Conservation (phyloP, 805 yeast species). For the Lipomyces chichibuensis region DNA sequence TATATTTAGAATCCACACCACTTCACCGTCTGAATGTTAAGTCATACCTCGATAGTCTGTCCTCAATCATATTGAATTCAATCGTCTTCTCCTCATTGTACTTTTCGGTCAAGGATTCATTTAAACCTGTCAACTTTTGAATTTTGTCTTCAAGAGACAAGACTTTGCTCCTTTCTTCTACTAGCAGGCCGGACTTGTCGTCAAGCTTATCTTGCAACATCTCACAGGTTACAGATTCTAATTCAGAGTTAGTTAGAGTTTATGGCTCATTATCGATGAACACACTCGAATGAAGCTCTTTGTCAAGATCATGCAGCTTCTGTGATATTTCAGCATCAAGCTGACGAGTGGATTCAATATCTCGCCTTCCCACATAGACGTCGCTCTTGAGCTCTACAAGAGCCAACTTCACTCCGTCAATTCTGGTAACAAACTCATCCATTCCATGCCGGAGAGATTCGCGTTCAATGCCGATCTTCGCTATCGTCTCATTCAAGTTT, state of each 20-base stretch:
- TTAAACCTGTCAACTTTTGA: conserved; percentile 2
- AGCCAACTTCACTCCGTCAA: conserved; percentile 15
- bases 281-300: conserved; percentile 16
- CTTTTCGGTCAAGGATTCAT: conserved; percentile 3
- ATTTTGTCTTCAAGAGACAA: conserved; percentile 23
- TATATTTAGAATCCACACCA: background rate
- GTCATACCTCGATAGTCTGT: conserved; percentile 1
- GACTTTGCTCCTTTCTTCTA: conserved; percentile 31
- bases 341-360: conserved; percentile 2
- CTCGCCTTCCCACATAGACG: conserved; percentile 3
- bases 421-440: conserved; percentile 20
- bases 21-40: conserved; percentile 1
- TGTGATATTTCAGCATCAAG: conserved; percentile 2
- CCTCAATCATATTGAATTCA: conserved; percentile 11
- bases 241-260: background rate
- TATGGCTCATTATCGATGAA: background rate
- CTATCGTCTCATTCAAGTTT: background rate
- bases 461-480: conserved; percentile 13
- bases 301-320: conserved; percentile 14
- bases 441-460: conserved; percentile 21
- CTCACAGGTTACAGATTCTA: conserved; percentile 24
- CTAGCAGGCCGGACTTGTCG: conserved; percentile 28
- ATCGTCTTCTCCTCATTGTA: conserved; percentile 1
- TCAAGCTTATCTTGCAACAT: conserved; percentile 24
- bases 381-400: conserved; percentile 23